Evolutionary conservation across 805 yeast genomes (phyloP), one percentile per base, ranked within the genome.

Genomic region (Ogataea saltuana): DNA sequence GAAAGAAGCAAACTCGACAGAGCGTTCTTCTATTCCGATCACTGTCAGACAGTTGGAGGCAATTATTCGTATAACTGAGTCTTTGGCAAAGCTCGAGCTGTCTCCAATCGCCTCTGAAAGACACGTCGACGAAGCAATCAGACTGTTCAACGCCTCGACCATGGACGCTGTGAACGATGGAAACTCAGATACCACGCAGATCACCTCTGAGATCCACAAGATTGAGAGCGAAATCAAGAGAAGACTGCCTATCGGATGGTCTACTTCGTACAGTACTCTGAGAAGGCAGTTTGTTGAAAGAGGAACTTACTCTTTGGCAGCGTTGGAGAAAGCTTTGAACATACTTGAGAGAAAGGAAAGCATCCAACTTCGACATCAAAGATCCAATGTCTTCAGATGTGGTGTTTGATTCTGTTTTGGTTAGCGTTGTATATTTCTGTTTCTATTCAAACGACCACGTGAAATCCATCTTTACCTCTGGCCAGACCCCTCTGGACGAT

Each of bases 1-100:
- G 45, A 84, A 80, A 55, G 99, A 93, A 69, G 71, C 81, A 13
- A 82, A 81, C 50, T 81, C 89, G 50, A 83, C 88, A 49, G 96
- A 85, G 60, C 76, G 97, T 56, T 89, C 97, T 1, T 85, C 97
- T 1, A 93, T 93, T 58, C 99, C 99, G 22, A 91, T 93, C 59
- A 93, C 99, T 0, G 81, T 93, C 33, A 89, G 99, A 75, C 99
- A 93, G 70, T 75, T 93, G 49, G 99, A 93, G 68, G 99, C 99
- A 29, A 88, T 93, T 55, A 81, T 93, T 37, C 90, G 99, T 70
- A 93, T 93, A 42, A 80, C 97, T 2, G 99, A 93, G 68, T 79
- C 96, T 0, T 69, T 93, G 44, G 99, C 99, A 6, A 93, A 93
- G 64, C 64, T 93, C 45, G 82, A 83, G 44, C 69, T 93, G 43